phyloP scores from a whole-genome alignment of 305 asterid species.

The Fraxinus sp. region DNA sequence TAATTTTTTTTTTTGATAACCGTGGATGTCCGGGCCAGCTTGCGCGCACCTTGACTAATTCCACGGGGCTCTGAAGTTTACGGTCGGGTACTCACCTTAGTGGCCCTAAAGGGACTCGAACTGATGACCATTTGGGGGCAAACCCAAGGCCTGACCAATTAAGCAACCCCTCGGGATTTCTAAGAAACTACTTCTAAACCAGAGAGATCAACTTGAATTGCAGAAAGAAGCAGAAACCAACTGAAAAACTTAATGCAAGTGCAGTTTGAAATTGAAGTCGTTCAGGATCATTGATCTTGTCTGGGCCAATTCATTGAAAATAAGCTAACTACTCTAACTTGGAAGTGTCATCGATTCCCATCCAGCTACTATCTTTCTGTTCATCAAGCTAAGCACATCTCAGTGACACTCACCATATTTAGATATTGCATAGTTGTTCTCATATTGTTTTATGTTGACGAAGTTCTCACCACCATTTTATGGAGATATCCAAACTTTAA shows the following conservation, averaged over 20 bases:
- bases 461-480: neutral
- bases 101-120: too few relatives aligned
- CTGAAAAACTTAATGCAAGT: neutral
- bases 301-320: neutral
- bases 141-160: too few relatives aligned
- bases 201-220: neutral
- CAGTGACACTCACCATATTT: neutral
- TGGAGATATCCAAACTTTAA: neutral
- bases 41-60: too few relatives aligned
- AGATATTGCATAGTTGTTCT: neutral
- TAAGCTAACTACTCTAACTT: neutral
- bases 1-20: too few relatives aligned
- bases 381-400: neutral
- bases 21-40: too few relatives aligned
- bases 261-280: slow-evolving; percentile 14
- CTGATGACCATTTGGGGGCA: too few relatives aligned
- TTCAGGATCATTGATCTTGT: slow-evolving; percentile 2
- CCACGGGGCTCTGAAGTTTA: too few relatives aligned
- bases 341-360: slow-evolving; percentile 2
- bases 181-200: neutral
- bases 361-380: slow-evolving; percentile 1
- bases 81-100: too few relatives aligned
- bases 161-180: neutral
- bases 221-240: neutral
- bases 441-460: neutral